A percentile compares a stretch with the other conserved stretches of the same genome.
These are phyloP conservation scores for Tylopilus sp. DNA, from an alignment of 768 basidiomycete genomes.

Conservation along the genomic window DNA sequence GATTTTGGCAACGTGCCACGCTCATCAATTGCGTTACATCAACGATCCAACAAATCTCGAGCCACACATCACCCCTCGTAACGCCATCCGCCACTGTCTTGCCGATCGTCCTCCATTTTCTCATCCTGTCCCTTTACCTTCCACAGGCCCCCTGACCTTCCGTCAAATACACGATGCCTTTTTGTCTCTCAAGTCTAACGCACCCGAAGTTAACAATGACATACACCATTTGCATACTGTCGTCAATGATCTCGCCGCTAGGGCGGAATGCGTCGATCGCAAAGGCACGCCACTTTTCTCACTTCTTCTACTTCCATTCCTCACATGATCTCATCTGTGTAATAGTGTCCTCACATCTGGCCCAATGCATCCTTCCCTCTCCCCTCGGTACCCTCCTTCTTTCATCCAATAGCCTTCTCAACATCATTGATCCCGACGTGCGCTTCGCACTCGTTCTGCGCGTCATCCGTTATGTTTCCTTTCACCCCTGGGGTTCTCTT, in stretches of 20 bases:
- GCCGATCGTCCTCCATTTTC: slow-evolving; percentile 12
- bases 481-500: slow-evolving; percentile 71
- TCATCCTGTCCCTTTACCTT: slow-evolving; percentile 20
- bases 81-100: slow-evolving; percentile 60
- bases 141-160: slow-evolving; percentile 33
- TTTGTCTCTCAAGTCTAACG: slow-evolving; percentile 27
- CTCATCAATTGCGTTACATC: slow-evolving; percentile 56
- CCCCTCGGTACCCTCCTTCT: slow-evolving; percentile 50
- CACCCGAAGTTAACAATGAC: slow-evolving; percentile 33
- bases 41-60: slow-evolving; percentile 73
- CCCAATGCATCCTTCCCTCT: slow-evolving; percentile 37
- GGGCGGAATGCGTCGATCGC: slow-evolving; percentile 39
- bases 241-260: slow-evolving; percentile 34
- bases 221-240: slow-evolving; percentile 38
- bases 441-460: slow-evolving; percentile 46
- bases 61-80: slow-evolving; percentile 66
- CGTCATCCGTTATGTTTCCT: slow-evolving; percentile 67
- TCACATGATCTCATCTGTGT: slow-evolving; percentile 6
- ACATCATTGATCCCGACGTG: slow-evolving; percentile 33
- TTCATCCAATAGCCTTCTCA: slow-evolving; percentile 33
- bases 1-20: slow-evolving; percentile 75
- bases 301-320: not conserved
- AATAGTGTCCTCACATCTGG: slow-evolving; percentile 43
- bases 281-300: slow-evolving; percentile 38
- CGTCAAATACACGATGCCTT: slow-evolving; percentile 31